Conservation (phyloP, 805 yeast genomes). For the Candida sphagnicola region DNA sequence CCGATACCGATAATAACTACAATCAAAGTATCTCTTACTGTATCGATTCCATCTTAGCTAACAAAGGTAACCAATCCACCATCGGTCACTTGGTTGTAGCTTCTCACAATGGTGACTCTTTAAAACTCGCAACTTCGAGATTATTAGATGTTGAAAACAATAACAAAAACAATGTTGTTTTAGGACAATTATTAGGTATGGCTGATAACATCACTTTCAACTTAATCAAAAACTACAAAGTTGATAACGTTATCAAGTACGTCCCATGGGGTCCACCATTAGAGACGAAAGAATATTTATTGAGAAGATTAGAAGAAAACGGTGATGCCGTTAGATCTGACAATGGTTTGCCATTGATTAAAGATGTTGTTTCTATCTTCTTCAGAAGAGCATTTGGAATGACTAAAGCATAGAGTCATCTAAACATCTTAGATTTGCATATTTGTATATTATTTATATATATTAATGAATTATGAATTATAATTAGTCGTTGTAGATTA, state of each 20-base stretch:
- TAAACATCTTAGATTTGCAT: neutral
- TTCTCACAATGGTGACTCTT: conserved; percentile 81
- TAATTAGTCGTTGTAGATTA: neutral
- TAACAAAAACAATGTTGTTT: conserved; percentile 58
- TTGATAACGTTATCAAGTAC: conserved; percentile 79
- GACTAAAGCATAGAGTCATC: neutral
- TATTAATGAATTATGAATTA: neutral
- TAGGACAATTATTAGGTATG: conserved; percentile 94
- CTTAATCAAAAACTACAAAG: conserved; percentile 59
- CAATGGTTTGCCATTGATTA: conserved; percentile 72
- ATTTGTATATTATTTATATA: neutral
- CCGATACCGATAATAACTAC: conserved; percentile 75
- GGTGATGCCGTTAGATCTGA: conserved; percentile 90
- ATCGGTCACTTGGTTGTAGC: conserved; percentile 86
- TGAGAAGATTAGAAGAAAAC: conserved; percentile 90
- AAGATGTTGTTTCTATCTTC: conserved; percentile 39
- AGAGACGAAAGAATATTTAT: conserved; percentile 86
- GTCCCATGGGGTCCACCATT: conserved; percentile 98
- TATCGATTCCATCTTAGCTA: conserved; percentile 52
- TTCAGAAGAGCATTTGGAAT: conserved; percentile 17
- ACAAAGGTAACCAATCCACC: conserved; percentile 42
- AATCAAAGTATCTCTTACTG: conserved; percentile 64
- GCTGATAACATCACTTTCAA: conserved; percentile 85
- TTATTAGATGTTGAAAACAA: conserved; percentile 22
- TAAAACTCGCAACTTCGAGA: conserved; percentile 62